These are phyloP conservation scores for Albophoma yamanashiensis DNA, from an alignment of 2,329 filamentous ascomycete species.

Conservation along the genomic window DNA sequence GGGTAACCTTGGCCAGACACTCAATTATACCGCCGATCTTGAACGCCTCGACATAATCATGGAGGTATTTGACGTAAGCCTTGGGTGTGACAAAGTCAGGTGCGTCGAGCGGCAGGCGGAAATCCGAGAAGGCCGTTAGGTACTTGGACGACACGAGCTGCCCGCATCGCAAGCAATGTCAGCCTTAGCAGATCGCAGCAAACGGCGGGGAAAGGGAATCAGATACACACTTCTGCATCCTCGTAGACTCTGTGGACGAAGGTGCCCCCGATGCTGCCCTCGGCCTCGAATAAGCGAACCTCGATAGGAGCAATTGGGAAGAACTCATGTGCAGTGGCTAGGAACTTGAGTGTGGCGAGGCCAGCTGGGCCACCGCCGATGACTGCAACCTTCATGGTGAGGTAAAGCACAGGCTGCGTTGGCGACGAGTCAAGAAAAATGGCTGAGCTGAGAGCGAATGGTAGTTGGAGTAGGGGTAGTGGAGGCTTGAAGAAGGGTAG, in stretches of 20 bases:
- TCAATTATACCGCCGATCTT: constrained; percentile 24
- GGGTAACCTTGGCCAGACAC: constrained; percentile 19
- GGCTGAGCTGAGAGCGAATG: background rate
- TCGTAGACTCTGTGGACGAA: constrained; percentile 36
- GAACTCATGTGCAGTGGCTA: constrained; percentile 25
- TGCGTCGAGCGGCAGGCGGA: constrained; percentile 26
- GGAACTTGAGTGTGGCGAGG: constrained; percentile 28
- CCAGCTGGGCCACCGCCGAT: constrained; percentile 33
- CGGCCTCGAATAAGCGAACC: constrained; percentile 32
- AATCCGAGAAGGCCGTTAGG: constrained; percentile 39
- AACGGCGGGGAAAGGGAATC: background rate
- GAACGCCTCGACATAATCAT: constrained; percentile 27
- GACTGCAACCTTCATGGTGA: constrained; percentile 25
- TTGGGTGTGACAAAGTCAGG: constrained; percentile 32
- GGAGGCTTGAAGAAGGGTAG: background rate
- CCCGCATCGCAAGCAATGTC: background rate
- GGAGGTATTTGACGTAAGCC: constrained; percentile 31
- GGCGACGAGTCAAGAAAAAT: background rate
- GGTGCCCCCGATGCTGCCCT: constrained; percentile 32
- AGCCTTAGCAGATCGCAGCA: background rate
- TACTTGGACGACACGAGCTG: constrained; percentile 38
- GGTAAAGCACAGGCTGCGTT: background rate
- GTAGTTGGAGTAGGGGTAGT: background rate
- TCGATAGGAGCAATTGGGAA: constrained; percentile 27
- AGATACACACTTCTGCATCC: constrained; percentile 27